Evolutionary conservation across 331 rosid genomes (phyloP).

Genomic region (Telfairia occidentalis): DNA sequence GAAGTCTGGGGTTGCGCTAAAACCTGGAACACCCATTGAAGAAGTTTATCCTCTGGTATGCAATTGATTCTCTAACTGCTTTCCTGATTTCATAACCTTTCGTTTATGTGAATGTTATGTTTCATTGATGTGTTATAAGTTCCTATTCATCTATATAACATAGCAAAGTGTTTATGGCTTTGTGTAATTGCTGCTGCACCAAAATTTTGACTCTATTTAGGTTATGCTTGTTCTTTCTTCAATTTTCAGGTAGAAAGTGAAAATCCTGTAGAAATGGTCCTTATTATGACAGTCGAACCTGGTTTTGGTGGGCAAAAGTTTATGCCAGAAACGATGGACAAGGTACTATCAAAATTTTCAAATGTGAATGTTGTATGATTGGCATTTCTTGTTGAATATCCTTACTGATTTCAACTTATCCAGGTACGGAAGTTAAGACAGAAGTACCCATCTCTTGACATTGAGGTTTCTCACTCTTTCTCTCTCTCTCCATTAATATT

Average conservation of each 20-base stretch:
- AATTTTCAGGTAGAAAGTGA: conserved; percentile 62
- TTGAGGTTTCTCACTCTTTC: conserved; percentile 46
- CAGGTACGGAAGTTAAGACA: conserved; percentile 73
- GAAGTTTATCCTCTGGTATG: conserved; percentile 83
- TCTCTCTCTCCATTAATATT: not conserved
- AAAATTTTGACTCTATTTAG: not conserved
- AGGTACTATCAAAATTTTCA: conserved; percentile 28
- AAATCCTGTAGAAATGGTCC: conserved; percentile 78
- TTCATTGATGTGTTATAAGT: not conserved
- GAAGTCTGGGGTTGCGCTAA: conserved; percentile 85
- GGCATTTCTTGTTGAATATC: conserved; percentile 1
- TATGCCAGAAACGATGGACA: conserved; percentile 82
- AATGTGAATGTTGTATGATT: conserved; percentile 12
- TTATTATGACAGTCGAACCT: conserved; percentile 95
- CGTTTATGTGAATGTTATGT: not conserved
- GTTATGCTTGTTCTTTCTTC: not conserved
- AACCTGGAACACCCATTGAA: conserved; percentile 73
- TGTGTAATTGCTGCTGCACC: not conserved
- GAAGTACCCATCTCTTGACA: conserved; percentile 84
- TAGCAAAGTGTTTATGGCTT: not conserved
- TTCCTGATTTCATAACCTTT: not conserved
- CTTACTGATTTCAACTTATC: conserved; percentile 5
- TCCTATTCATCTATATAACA: not conserved
- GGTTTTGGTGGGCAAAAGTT: conserved; percentile 96
- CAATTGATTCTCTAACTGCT: not conserved